Base-by-base conservation (phyloP, 2,329 filamentous ascomycete species). In the Arthrobotrys sphaeroides region DNA sequence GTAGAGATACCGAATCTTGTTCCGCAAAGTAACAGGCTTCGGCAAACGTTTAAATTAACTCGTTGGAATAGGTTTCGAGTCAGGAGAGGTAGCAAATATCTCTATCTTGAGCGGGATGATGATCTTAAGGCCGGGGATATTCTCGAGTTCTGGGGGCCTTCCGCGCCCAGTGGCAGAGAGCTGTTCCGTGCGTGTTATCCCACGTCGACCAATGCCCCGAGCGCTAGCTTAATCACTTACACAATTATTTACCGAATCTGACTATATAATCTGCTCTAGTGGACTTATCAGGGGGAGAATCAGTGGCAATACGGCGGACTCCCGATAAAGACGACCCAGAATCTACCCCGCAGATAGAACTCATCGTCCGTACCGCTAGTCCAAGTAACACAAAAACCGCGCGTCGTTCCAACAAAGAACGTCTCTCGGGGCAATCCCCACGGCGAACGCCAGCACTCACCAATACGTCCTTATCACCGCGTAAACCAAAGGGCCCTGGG, bases 141-240 rank as follows among this genome's bases (percentile, higher is more conserved):
- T 9, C 53, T 73, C 5, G 69, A 67, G 31, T 73, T 73, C 26
- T 73, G 69, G 69, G 61, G 69, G 0, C 69, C 69, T 45, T 67
- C 69, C 0, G 16, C 33, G 1, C 42, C 51, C 3, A 36, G 51
- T 5, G 2, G 61, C 2, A 42, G 33, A 12, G 53, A 28, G 9
- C 16, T 73, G 13, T 67, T 43, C 16, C 20, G 69, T 73, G 55
- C 4, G 69, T 60, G 12, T n/a, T n/a, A n/a, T n/a, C n/a, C n/a
- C n/a, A n/a, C n/a, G n/a, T n/a, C n/a, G n/a, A n/a, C n/a, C n/a
- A n/a, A n/a, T n/a, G n/a, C n/a, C n/a, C n/a, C n/a, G n/a, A n/a
- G n/a, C n/a, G n/a, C n/a, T n/a, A n/a, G n/a, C n/a, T n/a, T n/a
- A n/a, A n/a, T n/a, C n/a, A n/a, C n/a, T n/a, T n/a, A n/a, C n/a